Evolutionary conservation across 1,284 basidiomycete species (phyloP), one percentile per base, ranked within the genome.

Genomic region (Boletus hoseneyae): DNA sequence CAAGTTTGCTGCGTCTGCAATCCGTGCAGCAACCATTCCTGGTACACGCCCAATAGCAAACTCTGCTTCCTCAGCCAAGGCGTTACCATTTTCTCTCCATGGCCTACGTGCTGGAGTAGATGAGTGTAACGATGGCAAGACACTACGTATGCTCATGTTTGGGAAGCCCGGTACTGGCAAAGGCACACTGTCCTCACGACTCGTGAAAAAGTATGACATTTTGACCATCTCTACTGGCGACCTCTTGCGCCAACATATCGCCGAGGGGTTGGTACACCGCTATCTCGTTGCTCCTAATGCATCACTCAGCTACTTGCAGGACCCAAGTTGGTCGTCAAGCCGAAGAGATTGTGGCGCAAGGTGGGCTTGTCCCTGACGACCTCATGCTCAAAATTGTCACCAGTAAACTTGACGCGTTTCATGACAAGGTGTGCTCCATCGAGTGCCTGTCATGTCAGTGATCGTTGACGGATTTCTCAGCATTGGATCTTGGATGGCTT

Each of bases 401-500:
- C 33, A 81, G 76, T 64, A 87, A 85, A 62, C 74, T 93, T 6
- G 82, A 88, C 51, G 57, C 65, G n/a, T 68, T 91, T 45, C 76
- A 78, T 38, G 80, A 85, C 68, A 84, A 77, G 74, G 87, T 83
- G 54, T 35, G 65, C 59, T 60, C 52, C 30, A 23, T n/a, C 23
- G 11, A 10, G 5, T 18, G 21, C 3, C 33, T 30, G 7, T 36
- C 37, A 12, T 4, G n/a, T 25, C 25, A n/a, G 29, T 33, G 18
- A 37, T 43, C 1, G 15, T 45, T 49, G 25, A 57, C 47, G 1
- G 25, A 54, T 30, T 30, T 44, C 13, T 16, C 47, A 88, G 80
- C 84, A 90, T 64, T 97, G 95, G 95, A 89, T 98, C 56, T 71
- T 99, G 32, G 96, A 99, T 63, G 96, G 96, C 6, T 99, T 99